phyloP scores from a whole-genome alignment of 2,329 filamentous ascomycete genomes.

The Hypoxylon sp. region DNA sequence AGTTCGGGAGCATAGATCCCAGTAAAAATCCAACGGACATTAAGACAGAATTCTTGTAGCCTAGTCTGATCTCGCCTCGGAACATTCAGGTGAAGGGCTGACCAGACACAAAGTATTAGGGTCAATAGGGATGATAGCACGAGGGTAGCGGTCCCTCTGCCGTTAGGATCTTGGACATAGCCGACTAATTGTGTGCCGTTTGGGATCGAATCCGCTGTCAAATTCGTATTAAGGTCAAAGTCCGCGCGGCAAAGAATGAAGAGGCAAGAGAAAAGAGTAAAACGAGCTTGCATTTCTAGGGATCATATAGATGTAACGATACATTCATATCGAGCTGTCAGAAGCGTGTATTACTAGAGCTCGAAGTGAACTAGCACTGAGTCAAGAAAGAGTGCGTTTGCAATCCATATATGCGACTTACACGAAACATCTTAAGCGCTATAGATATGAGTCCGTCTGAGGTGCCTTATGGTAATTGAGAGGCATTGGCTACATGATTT shows the following conservation, averaged over 20 bases:
- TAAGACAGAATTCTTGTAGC: constrained; percentile 4
- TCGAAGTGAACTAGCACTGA: not conserved
- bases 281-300: not conserved
- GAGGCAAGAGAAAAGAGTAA: not conserved
- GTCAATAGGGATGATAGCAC: constrained; percentile 5
- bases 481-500: constrained; percentile 5
- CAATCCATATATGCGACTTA: constrained; percentile 8
- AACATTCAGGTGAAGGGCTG: constrained; percentile 6
- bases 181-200: constrained; percentile 7
- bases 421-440: constrained; percentile 1
- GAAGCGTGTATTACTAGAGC: too few species aligned
- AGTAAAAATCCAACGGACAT: constrained; percentile 7
- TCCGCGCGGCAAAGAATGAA: not conserved
- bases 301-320: not conserved
- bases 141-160: constrained; percentile 4
- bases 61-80: constrained; percentile 5
- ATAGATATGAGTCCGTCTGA: not conserved
- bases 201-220: constrained; percentile 7
- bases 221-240: constrained; percentile 5
- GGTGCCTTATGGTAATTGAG: not conserved
- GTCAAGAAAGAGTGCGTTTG: not conserved
- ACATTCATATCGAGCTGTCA: constrained; percentile 1
- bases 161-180: constrained; percentile 13
- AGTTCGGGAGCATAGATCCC: constrained; percentile 8
- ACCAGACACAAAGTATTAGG: constrained; percentile 11